Evolutionary conservation across 345 rosid genomes (phyloP).

Genomic region (Orychophragmus violaceus): DNA sequence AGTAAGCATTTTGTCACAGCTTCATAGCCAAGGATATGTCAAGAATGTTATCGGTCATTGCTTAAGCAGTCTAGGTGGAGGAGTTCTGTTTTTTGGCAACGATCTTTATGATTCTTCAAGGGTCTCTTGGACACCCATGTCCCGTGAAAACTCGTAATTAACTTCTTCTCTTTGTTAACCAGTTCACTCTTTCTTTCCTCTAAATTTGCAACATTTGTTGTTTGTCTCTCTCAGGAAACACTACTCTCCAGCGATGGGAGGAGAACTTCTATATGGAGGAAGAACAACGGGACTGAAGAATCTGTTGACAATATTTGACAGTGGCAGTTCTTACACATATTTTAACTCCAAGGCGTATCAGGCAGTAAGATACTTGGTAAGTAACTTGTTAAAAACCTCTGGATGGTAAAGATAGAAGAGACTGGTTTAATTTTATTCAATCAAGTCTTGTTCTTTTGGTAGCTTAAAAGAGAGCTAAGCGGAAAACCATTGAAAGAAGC

Average conservation of each 20-base stretch:
- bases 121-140: slow-evolving; percentile 73
- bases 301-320: slow-evolving; percentile 52
- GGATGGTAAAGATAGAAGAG: background rate
- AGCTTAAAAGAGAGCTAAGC: slow-evolving; percentile 51
- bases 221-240: slow-evolving; percentile 45
- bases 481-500: slow-evolving; percentile 59
- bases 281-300: slow-evolving; percentile 56
- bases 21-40: slow-evolving; percentile 55
- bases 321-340: slow-evolving; percentile 95
- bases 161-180: background rate
- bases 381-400: slow-evolving; percentile 16
- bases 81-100: slow-evolving; percentile 81
- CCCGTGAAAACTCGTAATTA: slow-evolving; percentile 48
- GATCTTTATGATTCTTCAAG: slow-evolving; percentile 62
- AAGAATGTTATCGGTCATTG: slow-evolving; percentile 83
- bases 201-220: background rate
- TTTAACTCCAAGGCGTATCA: slow-evolving; percentile 59
- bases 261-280: slow-evolving; percentile 60
- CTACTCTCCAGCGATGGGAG: slow-evolving; percentile 76
- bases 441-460: background rate
- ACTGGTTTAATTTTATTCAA: background rate
- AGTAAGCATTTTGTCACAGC: slow-evolving; percentile 77
- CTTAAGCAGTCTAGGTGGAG: slow-evolving; percentile 76
- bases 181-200: background rate
- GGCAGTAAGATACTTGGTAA: slow-evolving; percentile 44